These are phyloP conservation scores for Cryphonectria radicalis DNA, from an alignment of 2,329 filamentous ascomycete species.

Conservation along the genomic window DNA sequence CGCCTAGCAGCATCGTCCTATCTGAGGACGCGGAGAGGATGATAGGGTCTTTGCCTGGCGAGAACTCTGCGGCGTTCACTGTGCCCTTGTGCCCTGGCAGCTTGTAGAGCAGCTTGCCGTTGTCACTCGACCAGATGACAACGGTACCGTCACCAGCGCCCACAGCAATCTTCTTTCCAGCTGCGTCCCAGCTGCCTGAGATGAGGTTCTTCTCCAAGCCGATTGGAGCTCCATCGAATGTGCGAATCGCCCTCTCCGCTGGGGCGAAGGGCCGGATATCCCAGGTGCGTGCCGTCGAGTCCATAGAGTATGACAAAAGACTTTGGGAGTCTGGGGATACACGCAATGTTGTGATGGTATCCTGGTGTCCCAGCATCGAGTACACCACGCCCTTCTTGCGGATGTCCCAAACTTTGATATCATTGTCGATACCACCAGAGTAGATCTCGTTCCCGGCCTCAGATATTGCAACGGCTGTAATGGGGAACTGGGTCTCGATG, in stretches of 20 bases:
- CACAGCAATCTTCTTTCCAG: slow-evolving; percentile 84
- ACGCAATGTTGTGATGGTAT: slow-evolving; percentile 87
- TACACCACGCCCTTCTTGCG: slow-evolving; percentile 90
- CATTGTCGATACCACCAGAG: slow-evolving; percentile 93
- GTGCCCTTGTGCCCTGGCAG: slow-evolving; percentile 93
- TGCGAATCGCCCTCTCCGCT: slow-evolving; percentile 79
- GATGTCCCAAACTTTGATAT: slow-evolving; percentile 96
- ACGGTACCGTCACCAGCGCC: slow-evolving; percentile 90
- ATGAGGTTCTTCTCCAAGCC: slow-evolving; percentile 92
- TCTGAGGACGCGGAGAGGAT: slow-evolving; percentile 90
- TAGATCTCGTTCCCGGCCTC: slow-evolving; percentile 96
- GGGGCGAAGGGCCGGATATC: slow-evolving; percentile 95
- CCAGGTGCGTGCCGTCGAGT: slow-evolving; percentile 93
- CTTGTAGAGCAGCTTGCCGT: slow-evolving; percentile 92
- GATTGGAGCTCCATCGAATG: slow-evolving; percentile 87
- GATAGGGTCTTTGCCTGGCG: slow-evolving; percentile 81
- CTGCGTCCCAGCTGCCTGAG: slow-evolving; percentile 84
- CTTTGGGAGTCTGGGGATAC: slow-evolving; percentile 94
- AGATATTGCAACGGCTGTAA: slow-evolving; percentile 88
- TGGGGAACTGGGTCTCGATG: slow-evolving; percentile 87
- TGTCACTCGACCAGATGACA: slow-evolving; percentile 86
- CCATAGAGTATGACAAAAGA: slow-evolving; percentile 89
- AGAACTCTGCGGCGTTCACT: slow-evolving; percentile 93
- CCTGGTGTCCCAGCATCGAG: slow-evolving; percentile 84
- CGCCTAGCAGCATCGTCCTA: slow-evolving; percentile 80